These are phyloP conservation scores for Cordyceps cicadae DNA, from an alignment of 2,329 filamentous ascomycete genomes.

Conservation along the genomic window DNA sequence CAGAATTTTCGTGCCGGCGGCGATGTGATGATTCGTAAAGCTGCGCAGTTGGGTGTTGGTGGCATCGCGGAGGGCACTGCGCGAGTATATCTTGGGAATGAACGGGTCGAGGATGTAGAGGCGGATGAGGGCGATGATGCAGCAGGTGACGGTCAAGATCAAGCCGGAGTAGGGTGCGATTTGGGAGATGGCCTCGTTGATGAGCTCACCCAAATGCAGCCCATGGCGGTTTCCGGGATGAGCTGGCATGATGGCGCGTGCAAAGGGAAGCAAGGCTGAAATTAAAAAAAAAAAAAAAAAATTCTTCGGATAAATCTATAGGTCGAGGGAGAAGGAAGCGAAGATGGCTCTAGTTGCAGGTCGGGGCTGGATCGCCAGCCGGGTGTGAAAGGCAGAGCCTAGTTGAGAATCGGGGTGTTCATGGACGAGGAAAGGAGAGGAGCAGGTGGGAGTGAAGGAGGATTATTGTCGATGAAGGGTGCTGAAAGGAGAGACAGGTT, in stretches of 20 bases:
- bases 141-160: constrained; percentile 12
- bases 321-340: too few relatives aligned
- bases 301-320: not conserved
- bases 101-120: constrained; percentile 10
- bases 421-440: not conserved
- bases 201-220: constrained; percentile 7
- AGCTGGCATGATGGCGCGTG: not conserved
- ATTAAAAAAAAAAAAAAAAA: too few relatives aligned
- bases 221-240: not conserved
- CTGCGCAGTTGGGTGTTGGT: constrained; percentile 3
- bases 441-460: not conserved
- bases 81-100: constrained; percentile 6
- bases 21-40: constrained; percentile 11
- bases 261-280: not conserved
- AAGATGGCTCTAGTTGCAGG: not conserved
- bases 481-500: not conserved
- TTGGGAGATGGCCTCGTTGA: constrained; percentile 2
- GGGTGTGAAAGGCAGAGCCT: not conserved
- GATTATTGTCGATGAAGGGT: not conserved
- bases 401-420: not conserved
- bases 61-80: not conserved
- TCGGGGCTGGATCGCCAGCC: not conserved
- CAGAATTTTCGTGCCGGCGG: constrained; percentile 10
- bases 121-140: constrained; percentile 9
- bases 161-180: constrained; percentile 9